phyloP scores from a whole-genome alignment of 345 rosid species.

The Erodium maritimum region DNA sequence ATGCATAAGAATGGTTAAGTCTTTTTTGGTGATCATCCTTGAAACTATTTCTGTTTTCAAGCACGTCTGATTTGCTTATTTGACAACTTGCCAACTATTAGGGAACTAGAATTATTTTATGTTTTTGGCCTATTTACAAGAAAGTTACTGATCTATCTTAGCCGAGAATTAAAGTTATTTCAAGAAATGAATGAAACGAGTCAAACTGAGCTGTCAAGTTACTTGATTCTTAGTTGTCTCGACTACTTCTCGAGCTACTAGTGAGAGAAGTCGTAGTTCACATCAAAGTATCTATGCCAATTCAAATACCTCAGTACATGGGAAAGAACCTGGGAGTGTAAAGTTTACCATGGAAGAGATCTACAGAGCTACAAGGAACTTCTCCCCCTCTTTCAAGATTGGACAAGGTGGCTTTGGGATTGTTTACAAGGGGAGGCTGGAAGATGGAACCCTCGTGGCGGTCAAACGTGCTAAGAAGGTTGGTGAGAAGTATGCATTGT shows the following conservation, averaged over 20 bases:
- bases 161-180: background rate
- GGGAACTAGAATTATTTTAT: no score
- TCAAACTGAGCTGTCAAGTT: background rate
- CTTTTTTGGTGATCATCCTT: background rate
- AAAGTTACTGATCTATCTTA: no score
- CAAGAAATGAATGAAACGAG: background rate
- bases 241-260: conserved; percentile 20
- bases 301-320: conserved; percentile 20
- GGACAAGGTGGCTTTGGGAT: conserved; percentile 94
- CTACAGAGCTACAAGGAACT: conserved; percentile 54
- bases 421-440: conserved; percentile 71
- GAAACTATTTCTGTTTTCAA: background rate
- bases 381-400: conserved; percentile 68
- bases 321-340: conserved; percentile 29
- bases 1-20: background rate
- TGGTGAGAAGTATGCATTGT: background rate
- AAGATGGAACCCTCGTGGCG: conserved; percentile 67
- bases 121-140: no score
- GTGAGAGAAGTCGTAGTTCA: conserved; percentile 35
- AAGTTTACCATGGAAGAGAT: conserved; percentile 57
- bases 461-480: conserved; percentile 92
- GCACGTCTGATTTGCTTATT: background rate
- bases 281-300: conserved; percentile 21
- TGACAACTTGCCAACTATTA: background rate
- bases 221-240: conserved; percentile 16